Evolutionary conservation across 805 yeast species (phyloP), one percentile per base, ranked within the genome.

Genomic region (Candida mattraensis): DNA sequence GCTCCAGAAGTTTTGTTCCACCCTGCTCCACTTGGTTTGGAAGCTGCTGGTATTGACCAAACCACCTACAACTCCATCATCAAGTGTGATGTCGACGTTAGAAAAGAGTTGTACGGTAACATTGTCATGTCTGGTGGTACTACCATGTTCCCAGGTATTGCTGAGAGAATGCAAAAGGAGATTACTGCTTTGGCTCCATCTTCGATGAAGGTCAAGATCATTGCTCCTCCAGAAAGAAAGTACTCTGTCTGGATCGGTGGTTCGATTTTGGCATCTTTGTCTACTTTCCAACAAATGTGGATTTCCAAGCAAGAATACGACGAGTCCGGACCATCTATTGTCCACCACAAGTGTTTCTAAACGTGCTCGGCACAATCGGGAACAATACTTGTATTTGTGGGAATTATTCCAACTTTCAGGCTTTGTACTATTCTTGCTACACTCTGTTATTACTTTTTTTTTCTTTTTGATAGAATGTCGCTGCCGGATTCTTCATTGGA

Each of bases 241-340:
- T 93, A 86, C 85, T 86, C 96, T 62, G 96, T 89, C 76, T 93
- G 99, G 99, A 93, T 93, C 54, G 99, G 99, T 81, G 99, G 99
- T 77, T 93, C 98, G 59, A 93, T 93, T 65, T 83, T 93, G 72
- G 96, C 99, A 54, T 88, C 97, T 44, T 83, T 93, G 69, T 87
- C 96, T 49, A 93, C 99, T 70, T 93, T 93, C 97, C 98, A 93
- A 81, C 98, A 93, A 77, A 91, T 93, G 98, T 93, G 99, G 99
- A 88, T 93, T 86, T 89, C 98, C 67, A 93, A 93, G 83, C 98
- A 93, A 79, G 99, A 93, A 80, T 93, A 93, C 85, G 99, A 93
- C 83, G 99, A 93, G 80, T 87, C 96, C 76, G 99, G 99, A 67
- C 99, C 99, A 64, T 88, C 97, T 51, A 93, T 93, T 68, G 99